A percentile compares a stretch with the other conserved stretches of the same genome.
Conservation (phyloP, 2,329 filamentous ascomycete species). For the Bipolaris oryzae region DNA sequence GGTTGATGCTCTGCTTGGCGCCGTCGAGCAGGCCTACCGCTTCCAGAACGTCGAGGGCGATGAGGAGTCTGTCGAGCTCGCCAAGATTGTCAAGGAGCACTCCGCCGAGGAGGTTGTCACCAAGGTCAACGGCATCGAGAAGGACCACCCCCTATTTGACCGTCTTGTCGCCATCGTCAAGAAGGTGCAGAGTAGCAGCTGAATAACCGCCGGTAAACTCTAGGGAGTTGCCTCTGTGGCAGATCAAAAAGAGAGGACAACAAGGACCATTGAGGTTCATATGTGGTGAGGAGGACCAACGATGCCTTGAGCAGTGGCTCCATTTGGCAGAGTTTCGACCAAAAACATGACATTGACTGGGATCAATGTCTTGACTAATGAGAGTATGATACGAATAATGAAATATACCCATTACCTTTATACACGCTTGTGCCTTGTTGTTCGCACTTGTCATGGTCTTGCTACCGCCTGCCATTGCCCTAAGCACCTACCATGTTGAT, state of each 20-base stretch:
- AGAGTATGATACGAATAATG: conserved; percentile 27
- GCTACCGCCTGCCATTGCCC: too few species aligned
- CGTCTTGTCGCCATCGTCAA: conserved; percentile 78
- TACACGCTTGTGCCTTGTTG: not conserved
- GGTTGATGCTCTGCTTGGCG: conserved; percentile 75
- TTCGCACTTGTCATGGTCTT: not conserved
- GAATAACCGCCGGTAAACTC: conserved; percentile 25
- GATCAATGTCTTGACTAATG: conserved; percentile 19
- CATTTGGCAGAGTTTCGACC: conserved; percentile 4
- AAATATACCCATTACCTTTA: conserved; percentile 14
- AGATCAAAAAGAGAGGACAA: conserved; percentile 1
- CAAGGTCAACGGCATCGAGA: conserved; percentile 81
- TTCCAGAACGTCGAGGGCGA: conserved; percentile 96
- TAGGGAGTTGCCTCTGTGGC: conserved; percentile 7
- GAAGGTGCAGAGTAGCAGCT: conserved; percentile 68
- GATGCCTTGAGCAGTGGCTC: conserved; percentile 14
- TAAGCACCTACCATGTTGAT: too few species aligned
- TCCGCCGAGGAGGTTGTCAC: conserved; percentile 75
- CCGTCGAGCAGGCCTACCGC: conserved; percentile 88
- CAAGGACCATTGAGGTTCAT: conserved; percentile 6
- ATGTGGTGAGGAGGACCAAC: conserved; percentile 12
- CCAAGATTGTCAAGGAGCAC: conserved; percentile 80
- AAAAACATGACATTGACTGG: conserved; percentile 14
- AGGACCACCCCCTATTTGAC: conserved; percentile 76
- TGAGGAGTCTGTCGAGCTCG: conserved; percentile 84